These are phyloP conservation scores for Trichoderma asperelloides DNA, from an alignment of 495 filamentous ascomycete species.

Conservation along the genomic window DNA sequence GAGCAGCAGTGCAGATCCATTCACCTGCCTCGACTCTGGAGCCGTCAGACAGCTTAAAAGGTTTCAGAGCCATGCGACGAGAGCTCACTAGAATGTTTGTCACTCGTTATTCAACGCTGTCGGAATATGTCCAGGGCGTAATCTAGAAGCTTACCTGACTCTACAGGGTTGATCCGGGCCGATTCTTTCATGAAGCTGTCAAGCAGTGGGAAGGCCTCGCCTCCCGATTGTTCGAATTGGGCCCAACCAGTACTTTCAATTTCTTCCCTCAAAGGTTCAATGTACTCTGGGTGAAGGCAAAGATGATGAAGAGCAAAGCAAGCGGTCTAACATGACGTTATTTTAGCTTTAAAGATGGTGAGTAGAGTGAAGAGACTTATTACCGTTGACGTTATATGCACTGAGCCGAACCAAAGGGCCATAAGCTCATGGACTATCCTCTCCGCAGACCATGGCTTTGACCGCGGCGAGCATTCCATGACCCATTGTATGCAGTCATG, in stretches of 20 bases:
- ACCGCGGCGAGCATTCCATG: neutral
- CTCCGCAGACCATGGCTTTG: neutral
- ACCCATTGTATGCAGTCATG: neutral
- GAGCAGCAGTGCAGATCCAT: neutral
- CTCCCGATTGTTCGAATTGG: neutral
- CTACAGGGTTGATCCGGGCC: neutral
- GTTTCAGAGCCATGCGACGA: neutral
- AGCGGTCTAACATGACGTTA: neutral
- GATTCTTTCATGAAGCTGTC: neutral
- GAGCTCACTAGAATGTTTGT: neutral
- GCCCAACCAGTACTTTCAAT: neutral
- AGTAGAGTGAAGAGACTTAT: neutral
- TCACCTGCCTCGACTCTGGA: neutral
- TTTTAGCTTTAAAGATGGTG: neutral
- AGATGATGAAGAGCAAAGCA: neutral
- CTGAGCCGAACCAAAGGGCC: neutral
- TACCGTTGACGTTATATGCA: neutral
- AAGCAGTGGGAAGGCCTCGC: neutral
- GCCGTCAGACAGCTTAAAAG: neutral
- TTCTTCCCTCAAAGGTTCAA: neutral
- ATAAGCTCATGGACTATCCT: neutral
- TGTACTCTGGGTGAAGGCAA: neutral
- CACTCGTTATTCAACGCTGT: neutral
- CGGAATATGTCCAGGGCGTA: neutral
- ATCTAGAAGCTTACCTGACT: neutral